These are phyloP conservation scores for Kuraishia piskuri DNA, from an alignment of 805 yeast species.

Conservation along the genomic window DNA sequence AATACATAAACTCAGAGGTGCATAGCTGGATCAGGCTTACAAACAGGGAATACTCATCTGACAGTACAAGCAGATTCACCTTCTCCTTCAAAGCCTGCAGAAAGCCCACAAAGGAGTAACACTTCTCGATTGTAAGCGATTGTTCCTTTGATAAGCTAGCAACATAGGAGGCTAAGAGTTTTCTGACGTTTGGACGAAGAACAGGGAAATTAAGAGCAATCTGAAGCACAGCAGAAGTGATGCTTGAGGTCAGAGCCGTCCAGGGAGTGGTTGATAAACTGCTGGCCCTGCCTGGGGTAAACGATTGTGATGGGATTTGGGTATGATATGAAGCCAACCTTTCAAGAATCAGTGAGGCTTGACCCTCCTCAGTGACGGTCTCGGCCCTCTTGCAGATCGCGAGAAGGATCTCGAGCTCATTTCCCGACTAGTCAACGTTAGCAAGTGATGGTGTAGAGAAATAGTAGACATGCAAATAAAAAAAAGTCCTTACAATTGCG, in stretches of 20 bases:
- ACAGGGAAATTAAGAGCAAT: conserved; percentile 14
- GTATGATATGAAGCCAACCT: conserved; percentile 37
- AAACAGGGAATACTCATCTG: neutral
- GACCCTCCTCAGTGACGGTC: conserved; percentile 23
- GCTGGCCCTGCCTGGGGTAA: conserved; percentile 21
- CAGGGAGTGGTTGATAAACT: conserved; percentile 30
- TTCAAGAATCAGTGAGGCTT: conserved; percentile 33
- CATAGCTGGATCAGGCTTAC: neutral
- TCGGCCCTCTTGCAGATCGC: conserved; percentile 45
- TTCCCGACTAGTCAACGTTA: conserved; percentile 3
- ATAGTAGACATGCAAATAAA: neutral
- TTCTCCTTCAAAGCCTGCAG: conserved; percentile 17
- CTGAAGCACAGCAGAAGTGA: conserved; percentile 22
- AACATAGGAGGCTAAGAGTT: conserved; percentile 7
- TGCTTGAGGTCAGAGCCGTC: conserved; percentile 27
- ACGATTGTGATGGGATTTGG: conserved; percentile 34
- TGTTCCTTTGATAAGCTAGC: neutral
- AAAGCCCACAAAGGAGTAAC: conserved; percentile 21
- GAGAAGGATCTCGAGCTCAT: conserved; percentile 42
- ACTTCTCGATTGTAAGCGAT: conserved; percentile 4
- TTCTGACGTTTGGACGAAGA: conserved; percentile 9
- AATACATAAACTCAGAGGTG: neutral
- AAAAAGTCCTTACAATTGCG: neutral
- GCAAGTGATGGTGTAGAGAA: neutral
- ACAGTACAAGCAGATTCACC: conserved; percentile 5